A percentile compares a stretch with the other conserved stretches of the same genome.
phyloP scores from a whole-genome alignment of 192 early-diverging fungal genomes.

The Jimgerdemannia flammicorona region DNA sequence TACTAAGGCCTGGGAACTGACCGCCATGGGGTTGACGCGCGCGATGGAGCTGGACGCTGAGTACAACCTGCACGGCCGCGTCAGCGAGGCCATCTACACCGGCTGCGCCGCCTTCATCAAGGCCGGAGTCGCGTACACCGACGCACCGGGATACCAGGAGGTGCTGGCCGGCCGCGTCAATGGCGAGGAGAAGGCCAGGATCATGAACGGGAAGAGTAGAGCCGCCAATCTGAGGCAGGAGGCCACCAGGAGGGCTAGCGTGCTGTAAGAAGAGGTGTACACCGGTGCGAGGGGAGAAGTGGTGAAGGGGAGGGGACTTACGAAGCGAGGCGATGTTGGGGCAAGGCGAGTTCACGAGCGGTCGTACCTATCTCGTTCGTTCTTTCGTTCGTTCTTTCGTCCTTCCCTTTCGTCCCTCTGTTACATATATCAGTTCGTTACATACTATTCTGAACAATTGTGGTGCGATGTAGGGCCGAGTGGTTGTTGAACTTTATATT shows the following conservation, averaged over 20 bases:
- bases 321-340: too few relatives aligned
- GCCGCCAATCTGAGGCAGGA: background rate
- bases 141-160: constrained; percentile 33
- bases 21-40: constrained; percentile 37
- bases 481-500: too few relatives aligned
- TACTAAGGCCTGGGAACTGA: constrained; percentile 45
- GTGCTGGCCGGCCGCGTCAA: background rate
- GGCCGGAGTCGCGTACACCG: constrained; percentile 47
- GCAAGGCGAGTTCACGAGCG: background rate
- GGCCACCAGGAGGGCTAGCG: background rate
- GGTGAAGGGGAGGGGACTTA: background rate
- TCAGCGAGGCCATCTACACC: constrained; percentile 40
- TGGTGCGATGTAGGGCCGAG: background rate
- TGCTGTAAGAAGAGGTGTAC: background rate
- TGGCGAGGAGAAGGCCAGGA: background rate
- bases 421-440: background rate
- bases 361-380: background rate
- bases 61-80: constrained; percentile 49
- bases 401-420: too few relatives aligned
- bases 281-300: background rate
- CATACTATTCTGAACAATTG: background rate
- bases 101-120: constrained; percentile 42
- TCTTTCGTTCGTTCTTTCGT: background rate
- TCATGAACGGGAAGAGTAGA: background rate
- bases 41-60: constrained; percentile 51